phyloP scores from a whole-genome alignment of 768 basidiomycete species.

The Naganishia randhawae region DNA sequence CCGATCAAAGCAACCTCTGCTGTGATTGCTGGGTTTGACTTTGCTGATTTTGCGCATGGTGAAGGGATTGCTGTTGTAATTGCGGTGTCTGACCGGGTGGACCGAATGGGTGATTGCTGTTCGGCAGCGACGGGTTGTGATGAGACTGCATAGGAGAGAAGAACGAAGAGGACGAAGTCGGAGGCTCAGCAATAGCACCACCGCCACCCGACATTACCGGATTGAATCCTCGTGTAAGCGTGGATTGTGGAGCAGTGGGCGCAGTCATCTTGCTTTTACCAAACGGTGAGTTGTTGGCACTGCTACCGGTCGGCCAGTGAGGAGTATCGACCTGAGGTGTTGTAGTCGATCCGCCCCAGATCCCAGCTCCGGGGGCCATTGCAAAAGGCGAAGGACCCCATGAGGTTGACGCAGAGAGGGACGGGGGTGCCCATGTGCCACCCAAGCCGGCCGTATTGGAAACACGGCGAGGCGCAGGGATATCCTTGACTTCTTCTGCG shows the following conservation, averaged over 20 bases:
- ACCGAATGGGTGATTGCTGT: conserved; percentile 15
- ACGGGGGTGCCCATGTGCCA: conserved; percentile 18
- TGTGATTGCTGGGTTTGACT: conserved; percentile 9
- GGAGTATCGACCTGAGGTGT: conserved; percentile 16
- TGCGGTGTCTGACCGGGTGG: conserved; percentile 18
- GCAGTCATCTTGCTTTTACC: conserved; percentile 16
- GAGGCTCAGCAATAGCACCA: neutral
- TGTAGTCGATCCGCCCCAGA: conserved; percentile 18
- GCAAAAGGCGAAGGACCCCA: conserved; percentile 19
- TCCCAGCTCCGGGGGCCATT: conserved; percentile 17
- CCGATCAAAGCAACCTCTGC: conserved; percentile 10
- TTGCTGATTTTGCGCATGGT: conserved; percentile 10
- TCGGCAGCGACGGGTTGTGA: neutral
- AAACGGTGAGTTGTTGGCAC: conserved; percentile 13
- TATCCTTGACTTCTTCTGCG: conserved; percentile 46
- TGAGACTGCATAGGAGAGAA: conserved; percentile 18
- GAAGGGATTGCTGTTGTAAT: conserved; percentile 2
- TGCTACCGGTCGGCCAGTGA: conserved; percentile 17
- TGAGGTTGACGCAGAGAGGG: conserved; percentile 5
- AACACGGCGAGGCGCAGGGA: conserved; percentile 34
- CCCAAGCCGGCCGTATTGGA: conserved; percentile 32
- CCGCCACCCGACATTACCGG: neutral
- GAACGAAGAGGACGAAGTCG: neutral
- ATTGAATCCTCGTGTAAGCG: conserved; percentile 16
- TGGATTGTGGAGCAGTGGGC: neutral